These are phyloP conservation scores for Brasenia schreberi DNA, from an alignment of 164 flowering plant genomes.

Conservation along the genomic window DNA sequence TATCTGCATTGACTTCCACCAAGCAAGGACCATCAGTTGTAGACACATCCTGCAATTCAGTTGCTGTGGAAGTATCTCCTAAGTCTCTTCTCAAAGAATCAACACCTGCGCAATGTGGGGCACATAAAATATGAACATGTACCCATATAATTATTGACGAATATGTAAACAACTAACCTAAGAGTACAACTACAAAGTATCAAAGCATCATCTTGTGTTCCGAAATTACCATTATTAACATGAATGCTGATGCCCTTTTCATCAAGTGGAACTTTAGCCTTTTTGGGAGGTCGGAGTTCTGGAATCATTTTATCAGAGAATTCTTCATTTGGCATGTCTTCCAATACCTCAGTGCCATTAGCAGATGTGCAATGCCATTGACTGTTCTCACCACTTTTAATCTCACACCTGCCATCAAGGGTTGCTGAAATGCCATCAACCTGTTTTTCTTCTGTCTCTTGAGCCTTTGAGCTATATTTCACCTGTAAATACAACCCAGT, in stretches of 20 bases:
- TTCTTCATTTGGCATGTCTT: not conserved
- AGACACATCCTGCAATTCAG: slow-evolving; percentile 13
- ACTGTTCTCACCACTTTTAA: slow-evolving; percentile 19
- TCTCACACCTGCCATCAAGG: slow-evolving; percentile 16
- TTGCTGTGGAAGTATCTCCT: slow-evolving; percentile 9
- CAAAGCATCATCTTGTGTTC: not conserved
- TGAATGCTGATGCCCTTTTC: slow-evolving; percentile 17
- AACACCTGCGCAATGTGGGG: slow-evolving; percentile 13
- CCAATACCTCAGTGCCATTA: slow-evolving; percentile 8
- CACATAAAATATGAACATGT: not conserved
- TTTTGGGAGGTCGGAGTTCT: slow-evolving; percentile 40
- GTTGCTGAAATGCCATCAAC: slow-evolving; percentile 18
- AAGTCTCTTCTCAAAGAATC: slow-evolving; percentile 10
- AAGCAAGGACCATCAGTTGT: slow-evolving; percentile 8
- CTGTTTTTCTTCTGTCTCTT: slow-evolving; percentile 15
- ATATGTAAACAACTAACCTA: not conserved
- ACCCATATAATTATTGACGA: not conserved
- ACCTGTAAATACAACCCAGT: not conserved
- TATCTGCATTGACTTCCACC: slow-evolving; percentile 37
- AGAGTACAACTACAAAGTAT: not conserved
- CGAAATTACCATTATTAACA: slow-evolving; percentile 20
- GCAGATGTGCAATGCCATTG: slow-evolving; percentile 12
- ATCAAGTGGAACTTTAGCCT: slow-evolving; percentile 32
- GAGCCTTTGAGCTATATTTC: slow-evolving; percentile 13
- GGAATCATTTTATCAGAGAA: not conserved